Evolutionary conservation across 176 grass and related monocot genomes (phyloP).

Genomic region (Musa acuminata): DNA sequence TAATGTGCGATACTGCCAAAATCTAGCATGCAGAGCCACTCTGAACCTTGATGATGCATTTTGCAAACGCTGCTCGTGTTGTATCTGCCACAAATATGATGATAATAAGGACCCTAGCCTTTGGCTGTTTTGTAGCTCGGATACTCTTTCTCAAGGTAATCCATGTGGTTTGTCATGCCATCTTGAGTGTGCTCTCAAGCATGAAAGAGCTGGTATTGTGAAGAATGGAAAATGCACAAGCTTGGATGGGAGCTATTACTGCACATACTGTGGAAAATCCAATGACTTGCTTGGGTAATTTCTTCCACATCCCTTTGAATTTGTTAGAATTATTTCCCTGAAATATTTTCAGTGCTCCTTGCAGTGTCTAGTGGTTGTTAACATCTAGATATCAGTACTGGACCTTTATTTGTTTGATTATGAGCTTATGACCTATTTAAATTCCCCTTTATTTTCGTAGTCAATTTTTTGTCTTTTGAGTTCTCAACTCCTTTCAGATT

Average conservation of each 20-base stretch:
- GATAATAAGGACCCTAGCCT: constrained; percentile 97
- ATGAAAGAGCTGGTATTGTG: constrained; percentile 63
- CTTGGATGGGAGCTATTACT: constrained; percentile 84
- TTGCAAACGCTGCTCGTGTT: constrained; percentile 95
- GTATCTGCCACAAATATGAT: constrained; percentile 85
- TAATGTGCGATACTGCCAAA: constrained; percentile 57
- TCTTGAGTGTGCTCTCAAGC: constrained; percentile 89
- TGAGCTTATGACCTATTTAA: not conserved
- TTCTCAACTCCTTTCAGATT: not conserved
- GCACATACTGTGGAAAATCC: constrained; percentile 62
- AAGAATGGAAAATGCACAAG: constrained; percentile 38
- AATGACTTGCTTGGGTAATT: constrained; percentile 93
- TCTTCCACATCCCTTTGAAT: not conserved
- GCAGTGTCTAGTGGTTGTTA: not conserved
- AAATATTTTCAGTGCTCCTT: not conserved
- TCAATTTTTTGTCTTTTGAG: not conserved
- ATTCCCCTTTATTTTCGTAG: not conserved
- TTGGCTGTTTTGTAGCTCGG: constrained; percentile 76
- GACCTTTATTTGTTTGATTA: not conserved
- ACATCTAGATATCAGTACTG: not conserved
- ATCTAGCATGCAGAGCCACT: constrained; percentile 73
- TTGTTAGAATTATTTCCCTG: not conserved
- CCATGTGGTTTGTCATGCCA: constrained; percentile 87
- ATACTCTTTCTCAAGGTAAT: constrained; percentile 50
- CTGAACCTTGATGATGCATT: constrained; percentile 60